Evolutionary conservation across 2,329 filamentous ascomycete genomes (phyloP).

Genomic region (Stromatinia cepivora): DNA sequence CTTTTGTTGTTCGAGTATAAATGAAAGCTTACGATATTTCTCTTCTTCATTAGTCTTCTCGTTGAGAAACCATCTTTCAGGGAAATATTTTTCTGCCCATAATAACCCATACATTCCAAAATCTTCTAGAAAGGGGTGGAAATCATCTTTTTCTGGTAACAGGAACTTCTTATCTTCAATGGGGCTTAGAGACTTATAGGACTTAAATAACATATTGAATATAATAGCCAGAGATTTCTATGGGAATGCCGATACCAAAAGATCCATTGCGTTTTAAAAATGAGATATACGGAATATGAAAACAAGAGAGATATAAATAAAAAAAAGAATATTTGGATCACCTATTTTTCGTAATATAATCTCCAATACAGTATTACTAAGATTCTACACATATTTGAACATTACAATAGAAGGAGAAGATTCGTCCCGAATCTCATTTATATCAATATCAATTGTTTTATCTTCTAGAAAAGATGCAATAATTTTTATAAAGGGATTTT

Average conservation of each 20-base stretch:
- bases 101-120: conserved; percentile 31
- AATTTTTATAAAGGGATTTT: conserved; percentile 36
- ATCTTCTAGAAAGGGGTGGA: conserved; percentile 33
- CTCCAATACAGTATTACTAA: conserved; percentile 24
- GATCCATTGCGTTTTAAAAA: conserved; percentile 25
- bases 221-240: conserved; percentile 26
- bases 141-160: conserved; percentile 30
- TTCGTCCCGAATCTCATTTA: conserved; percentile 19
- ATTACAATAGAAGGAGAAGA: conserved; percentile 4
- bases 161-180: conserved; percentile 29
- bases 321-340: conserved; percentile 33
- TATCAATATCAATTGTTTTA: conserved; percentile 24
- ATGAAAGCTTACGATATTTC: conserved; percentile 34
- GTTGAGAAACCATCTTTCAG: conserved; percentile 29
- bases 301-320: conserved; percentile 30
- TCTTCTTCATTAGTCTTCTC: conserved; percentile 34
- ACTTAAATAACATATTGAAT: conserved; percentile 29
- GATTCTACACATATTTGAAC: conserved; percentile 26
- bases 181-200: conserved; percentile 16
- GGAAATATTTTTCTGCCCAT: conserved; percentile 30
- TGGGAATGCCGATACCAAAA: conserved; percentile 29
- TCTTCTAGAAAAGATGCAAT: conserved; percentile 23
- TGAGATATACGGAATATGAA: conserved; percentile 29
- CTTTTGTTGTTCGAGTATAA: conserved; percentile 32
- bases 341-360: conserved; percentile 29